These are phyloP conservation scores for Mycena haematopus DNA, from an alignment of 768 basidiomycete species.

Conservation along the genomic window DNA sequence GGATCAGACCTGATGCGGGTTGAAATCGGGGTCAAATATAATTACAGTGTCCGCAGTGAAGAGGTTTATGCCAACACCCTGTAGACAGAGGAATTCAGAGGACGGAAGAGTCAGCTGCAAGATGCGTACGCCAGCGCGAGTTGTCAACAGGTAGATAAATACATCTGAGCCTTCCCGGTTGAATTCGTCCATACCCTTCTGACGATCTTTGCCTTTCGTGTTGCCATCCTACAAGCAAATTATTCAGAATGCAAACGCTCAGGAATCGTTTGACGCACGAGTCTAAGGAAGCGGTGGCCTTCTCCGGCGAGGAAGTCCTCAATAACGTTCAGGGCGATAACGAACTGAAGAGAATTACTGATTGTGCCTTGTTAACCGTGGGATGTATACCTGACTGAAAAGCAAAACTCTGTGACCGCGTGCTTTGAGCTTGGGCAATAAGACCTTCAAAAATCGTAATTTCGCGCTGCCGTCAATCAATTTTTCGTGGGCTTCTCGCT, in stretches of 20 bases:
- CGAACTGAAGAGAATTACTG: slow-evolving; percentile 63
- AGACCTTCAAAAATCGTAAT: slow-evolving; percentile 72
- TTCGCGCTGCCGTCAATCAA: slow-evolving; percentile 88
- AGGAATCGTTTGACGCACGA: slow-evolving; percentile 52
- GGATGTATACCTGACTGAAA: slow-evolving; percentile 80
- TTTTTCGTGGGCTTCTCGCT: slow-evolving; percentile 73
- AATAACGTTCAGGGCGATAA: slow-evolving; percentile 83
- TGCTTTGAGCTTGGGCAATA: slow-evolving; percentile 84
- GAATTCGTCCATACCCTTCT: slow-evolving; percentile 95
- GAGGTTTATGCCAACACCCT: slow-evolving; percentile 92
- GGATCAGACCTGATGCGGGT: slow-evolving; percentile 84
- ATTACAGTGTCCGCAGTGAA: slow-evolving; percentile 92
- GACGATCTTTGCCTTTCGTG: slow-evolving; percentile 83
- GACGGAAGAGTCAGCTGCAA: slow-evolving; percentile 5
- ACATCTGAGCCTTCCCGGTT: slow-evolving; percentile 86
- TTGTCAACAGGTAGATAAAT: slow-evolving; percentile 91
- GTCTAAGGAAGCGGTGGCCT: slow-evolving; percentile 76
- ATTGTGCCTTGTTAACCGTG: background rate
- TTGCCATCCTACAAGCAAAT: slow-evolving; percentile 74
- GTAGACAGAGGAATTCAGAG: background rate
- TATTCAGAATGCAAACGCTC: background rate
- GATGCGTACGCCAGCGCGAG: slow-evolving; percentile 77
- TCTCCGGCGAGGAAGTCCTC: slow-evolving; percentile 91
- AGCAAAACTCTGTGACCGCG: slow-evolving; percentile 89
- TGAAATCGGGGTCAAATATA: slow-evolving; percentile 96